Percentiles rank a stretch among this genome's conserved stretches.
Evolutionary conservation across 2,329 filamentous ascomycete genomes (phyloP).

Genomic region (Akanthomyces muscarius): DNA sequence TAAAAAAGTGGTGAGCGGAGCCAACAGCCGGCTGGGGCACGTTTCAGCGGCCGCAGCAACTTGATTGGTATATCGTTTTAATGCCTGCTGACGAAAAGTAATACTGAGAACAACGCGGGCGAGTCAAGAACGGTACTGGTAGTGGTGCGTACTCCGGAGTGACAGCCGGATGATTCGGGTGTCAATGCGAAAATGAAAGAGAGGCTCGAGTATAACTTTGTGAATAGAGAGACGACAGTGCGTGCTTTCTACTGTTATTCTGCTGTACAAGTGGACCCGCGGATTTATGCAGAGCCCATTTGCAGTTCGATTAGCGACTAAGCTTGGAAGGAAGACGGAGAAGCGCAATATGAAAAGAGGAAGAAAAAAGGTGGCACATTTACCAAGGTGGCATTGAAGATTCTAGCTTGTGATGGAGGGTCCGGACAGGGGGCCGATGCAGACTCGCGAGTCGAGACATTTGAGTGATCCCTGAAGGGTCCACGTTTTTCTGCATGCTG

Average conservation of each 20-base stretch:
- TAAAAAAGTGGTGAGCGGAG: neutral
- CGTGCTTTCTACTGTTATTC: neutral
- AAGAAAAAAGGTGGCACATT: neutral
- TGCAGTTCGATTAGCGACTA: neutral
- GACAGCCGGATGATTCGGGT: neutral
- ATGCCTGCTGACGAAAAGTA: neutral
- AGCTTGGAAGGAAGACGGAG: neutral
- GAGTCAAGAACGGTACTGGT: neutral
- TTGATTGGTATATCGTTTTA: neutral
- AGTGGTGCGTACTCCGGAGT: too few species aligned
- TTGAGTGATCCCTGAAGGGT: neutral
- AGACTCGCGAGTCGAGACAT: neutral
- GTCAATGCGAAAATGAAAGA: neutral
- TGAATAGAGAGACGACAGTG: neutral
- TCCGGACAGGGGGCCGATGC: neutral
- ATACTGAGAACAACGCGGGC: neutral
- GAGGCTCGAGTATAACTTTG: neutral
- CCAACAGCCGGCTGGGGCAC: neutral
- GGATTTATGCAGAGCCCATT: neutral
- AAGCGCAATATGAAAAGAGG: neutral
- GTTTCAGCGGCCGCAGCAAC: constrained; percentile 2
- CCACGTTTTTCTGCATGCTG: neutral
- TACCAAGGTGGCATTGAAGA: neutral
- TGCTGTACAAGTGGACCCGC: neutral
- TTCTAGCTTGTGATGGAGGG: constrained; percentile 5